Evolutionary conservation across 306 rosid genomes (phyloP), one percentile per base, ranked within the genome.

Genomic region (Amphicarpaea edgeworthii): DNA sequence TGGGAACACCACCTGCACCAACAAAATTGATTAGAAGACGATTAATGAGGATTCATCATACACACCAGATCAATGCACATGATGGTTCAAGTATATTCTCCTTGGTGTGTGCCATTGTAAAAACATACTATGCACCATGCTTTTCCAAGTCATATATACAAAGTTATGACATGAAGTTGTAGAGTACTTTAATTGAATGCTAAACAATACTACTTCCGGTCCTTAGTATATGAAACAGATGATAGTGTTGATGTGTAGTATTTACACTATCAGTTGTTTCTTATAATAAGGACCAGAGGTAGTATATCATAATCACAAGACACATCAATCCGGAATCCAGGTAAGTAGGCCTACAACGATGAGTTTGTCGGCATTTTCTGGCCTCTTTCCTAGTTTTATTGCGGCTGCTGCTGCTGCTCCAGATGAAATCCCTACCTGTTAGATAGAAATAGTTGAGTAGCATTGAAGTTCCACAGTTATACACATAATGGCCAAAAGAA

Each of bases 401-500:
- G 86, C 90, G 11, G 90, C 92, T 0, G 86, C 89, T 0, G 90
- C 84, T 0, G 90, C 89, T 15, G 91, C 93, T 70, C 96, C 93
- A 3, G 93, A 91, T 34, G 96, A 91, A 66, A 91, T 79, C 23
- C 93, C 93, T 54, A 85, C 88, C 93, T 88, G 76, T 3, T 34
- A 34, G 40, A 34, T 34, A 34, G 40, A 34, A 34, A 6, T 34
- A 34, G 37, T 34, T 34, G 40, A 34, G 8, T 6, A 34, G 40
- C 40, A 34, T 6, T 34, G 40, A 7, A 34, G 9, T 34, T 7
- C 40, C 40, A 34, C 40, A 34, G 42, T n/a, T 53, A 26, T 54
- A 17, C 46, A 64, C 30, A 32, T n/a, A 38, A 40, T 24, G 26
- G 23, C 32, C 57, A 51, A 41, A 40, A 30, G 11, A 32, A 76